A percentile compares a stretch with the other conserved stretches of the same genome.
These are phyloP conservation scores for Graphilbum fragrans DNA, from an alignment of 2,329 filamentous ascomycete species.

Conservation along the genomic window DNA sequence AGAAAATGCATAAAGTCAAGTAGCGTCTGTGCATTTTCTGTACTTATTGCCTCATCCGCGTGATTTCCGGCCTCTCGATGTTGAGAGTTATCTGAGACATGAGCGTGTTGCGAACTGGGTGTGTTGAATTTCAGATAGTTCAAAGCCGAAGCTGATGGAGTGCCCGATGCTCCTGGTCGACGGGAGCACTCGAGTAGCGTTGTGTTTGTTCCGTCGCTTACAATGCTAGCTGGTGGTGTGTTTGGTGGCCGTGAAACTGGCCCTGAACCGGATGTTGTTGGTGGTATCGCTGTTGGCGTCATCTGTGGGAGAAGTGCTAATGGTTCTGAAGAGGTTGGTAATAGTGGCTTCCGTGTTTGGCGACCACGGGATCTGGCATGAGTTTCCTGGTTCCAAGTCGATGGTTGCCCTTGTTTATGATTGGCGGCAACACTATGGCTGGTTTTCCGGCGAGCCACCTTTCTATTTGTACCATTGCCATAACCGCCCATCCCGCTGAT, in stretches of 20 bases:
- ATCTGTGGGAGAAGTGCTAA: not conserved
- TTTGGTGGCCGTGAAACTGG: not conserved
- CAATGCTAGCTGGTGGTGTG: not conserved
- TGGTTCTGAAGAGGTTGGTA: not conserved
- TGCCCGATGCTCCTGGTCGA: not conserved
- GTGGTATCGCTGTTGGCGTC: not conserved
- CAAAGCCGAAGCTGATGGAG: not conserved
- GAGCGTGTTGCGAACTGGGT: not conserved
- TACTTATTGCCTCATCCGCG: not conserved
- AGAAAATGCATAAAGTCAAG: not conserved
- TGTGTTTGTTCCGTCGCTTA: not conserved
- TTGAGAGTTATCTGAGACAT: not conserved
- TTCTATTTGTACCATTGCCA: not conserved
- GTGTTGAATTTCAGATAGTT: not conserved
- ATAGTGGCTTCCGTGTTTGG: not conserved
- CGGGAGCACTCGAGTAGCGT: not conserved
- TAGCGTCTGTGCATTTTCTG: not conserved
- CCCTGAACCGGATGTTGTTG: not conserved
- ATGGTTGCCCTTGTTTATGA: not conserved
- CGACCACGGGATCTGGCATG: not conserved
- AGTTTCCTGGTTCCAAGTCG: not conserved
- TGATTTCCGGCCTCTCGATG: not conserved
- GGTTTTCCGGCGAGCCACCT: not conserved
- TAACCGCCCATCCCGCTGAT: no score
- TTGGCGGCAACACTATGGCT: not conserved